Conservation (phyloP, 495 filamentous ascomycete genomes). For the Xylaria castorea region DNA sequence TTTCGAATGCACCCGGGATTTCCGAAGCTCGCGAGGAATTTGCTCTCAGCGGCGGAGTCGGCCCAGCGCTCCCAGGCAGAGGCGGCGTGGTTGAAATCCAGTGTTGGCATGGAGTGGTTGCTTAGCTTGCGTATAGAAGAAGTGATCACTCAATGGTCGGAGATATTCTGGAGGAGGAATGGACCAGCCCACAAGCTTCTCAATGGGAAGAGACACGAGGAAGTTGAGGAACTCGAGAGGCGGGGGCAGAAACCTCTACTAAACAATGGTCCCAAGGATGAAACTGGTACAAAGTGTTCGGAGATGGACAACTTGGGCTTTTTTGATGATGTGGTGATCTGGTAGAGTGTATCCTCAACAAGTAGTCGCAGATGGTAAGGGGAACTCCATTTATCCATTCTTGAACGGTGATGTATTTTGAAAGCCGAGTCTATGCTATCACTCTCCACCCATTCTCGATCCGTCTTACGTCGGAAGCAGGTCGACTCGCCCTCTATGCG, state of each 20-base stretch:
- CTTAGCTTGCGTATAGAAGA: constrained; percentile 5
- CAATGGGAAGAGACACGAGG: background rate
- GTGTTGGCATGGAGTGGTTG: constrained; percentile 12
- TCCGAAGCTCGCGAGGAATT: background rate
- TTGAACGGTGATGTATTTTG: background rate
- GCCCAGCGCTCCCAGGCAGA: background rate
- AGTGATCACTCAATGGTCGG: constrained; percentile 2
- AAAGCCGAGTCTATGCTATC: background rate
- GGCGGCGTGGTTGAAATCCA: constrained; percentile 3
- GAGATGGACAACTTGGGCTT: background rate
- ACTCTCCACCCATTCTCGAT: background rate
- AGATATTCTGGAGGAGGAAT: constrained; percentile 16
- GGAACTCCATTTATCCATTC: background rate
- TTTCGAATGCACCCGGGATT: background rate
- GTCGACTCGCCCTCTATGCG: background rate
- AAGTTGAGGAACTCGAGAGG: background rate
- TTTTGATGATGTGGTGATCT: background rate
- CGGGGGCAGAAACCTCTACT: background rate
- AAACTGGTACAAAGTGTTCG: background rate
- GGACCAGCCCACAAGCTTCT: background rate
- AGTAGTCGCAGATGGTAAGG: background rate
- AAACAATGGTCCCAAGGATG: background rate
- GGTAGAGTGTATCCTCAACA: background rate
- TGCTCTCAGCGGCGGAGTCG: background rate
- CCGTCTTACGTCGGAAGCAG: background rate